These are phyloP conservation scores for Lycium barbarum DNA, from an alignment of 257 asterid species.

Conservation along the genomic window DNA sequence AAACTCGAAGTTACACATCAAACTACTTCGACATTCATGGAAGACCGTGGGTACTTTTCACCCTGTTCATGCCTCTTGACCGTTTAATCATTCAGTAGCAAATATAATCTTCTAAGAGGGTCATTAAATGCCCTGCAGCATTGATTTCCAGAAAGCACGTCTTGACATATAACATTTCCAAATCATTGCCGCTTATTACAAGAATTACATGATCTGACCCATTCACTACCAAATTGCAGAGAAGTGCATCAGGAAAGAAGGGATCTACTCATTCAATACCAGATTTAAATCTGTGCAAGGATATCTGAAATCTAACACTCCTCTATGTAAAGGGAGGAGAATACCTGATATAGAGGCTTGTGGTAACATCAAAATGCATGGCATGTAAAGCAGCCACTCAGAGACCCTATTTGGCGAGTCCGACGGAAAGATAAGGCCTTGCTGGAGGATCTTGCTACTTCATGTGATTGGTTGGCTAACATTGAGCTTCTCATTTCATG, in stretches of 20 bases:
- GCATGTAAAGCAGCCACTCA: slow-evolving; percentile 95
- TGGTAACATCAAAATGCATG: slow-evolving; percentile 61
- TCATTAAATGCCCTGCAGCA: not conserved
- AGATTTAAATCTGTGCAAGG: slow-evolving; percentile 5
- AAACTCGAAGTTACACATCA: slow-evolving; percentile 3
- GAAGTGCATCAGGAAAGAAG: slow-evolving; percentile 22
- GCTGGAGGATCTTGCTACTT: slow-evolving; percentile 50
- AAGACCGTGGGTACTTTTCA: not conserved
- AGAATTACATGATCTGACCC: slow-evolving; percentile 2
- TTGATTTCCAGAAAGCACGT: not conserved
- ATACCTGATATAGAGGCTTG: slow-evolving; percentile 47
- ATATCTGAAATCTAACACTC: not conserved
- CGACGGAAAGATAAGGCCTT: slow-evolving; percentile 65
- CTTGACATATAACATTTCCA: not conserved
- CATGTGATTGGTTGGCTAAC: slow-evolving; percentile 52
- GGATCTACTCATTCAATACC: not conserved
- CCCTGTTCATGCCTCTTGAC: slow-evolving; percentile 17
- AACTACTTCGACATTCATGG: not conserved
- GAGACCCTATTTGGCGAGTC: slow-evolving; percentile 67
- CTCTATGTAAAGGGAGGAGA: not conserved
- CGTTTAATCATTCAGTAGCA: not conserved
- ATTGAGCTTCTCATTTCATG: slow-evolving; percentile 78
- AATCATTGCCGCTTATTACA: not conserved
- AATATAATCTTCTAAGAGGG: not conserved
- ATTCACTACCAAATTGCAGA: not conserved